Evolutionary conservation across 208 protist species (phyloP), one percentile per base, ranked within the genome.

Genomic region (Giardia muris): DNA sequence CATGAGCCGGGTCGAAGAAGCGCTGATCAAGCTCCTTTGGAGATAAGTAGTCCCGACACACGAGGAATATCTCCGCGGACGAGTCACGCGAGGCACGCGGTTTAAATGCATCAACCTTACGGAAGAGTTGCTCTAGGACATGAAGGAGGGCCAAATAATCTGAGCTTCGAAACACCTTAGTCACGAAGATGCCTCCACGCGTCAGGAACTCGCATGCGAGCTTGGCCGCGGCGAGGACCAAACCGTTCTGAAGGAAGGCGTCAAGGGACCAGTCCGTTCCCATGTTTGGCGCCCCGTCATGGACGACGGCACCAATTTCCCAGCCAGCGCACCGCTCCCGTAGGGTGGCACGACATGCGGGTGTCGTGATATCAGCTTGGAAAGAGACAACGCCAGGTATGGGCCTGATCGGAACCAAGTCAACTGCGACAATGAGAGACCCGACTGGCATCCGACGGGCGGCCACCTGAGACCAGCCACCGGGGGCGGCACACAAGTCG

Each of bases 401-500:
- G n/a, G 2, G 42, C 45, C 48, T 90, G 45, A 90, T 90, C 0
- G 87, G 87, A 47, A 67, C 87, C 30, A 90, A 47, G 48, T 90
- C 87, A 47, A 90, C 87, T 67, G 87, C n/a, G 44, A 90, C 45
- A 90, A 90, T 45, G n/a, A 3, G 10, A 10, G 43, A 48, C 0
- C 87, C 87, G 48, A 90, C 87, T 1, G 87, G 87, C 87, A 90
- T 90, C 2, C 48, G n/a, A 43, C 43, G 19, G 45, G 45, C 43
- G 45, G 87, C 87, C 46, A 98, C 97, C 95, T 98, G 97, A 0
- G 95, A 97, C 92, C 92, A 94, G 4, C 86, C 97, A 0, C 97
- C 98, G 0, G 98, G 98, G 0, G 98, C 98, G 0, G 97, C 97
- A 95, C 98, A 99, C 46, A 99, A 95, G 95, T 99, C 98, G 10